These are phyloP conservation scores for Suillus luteus DNA, from an alignment of 768 basidiomycete species.

Conservation along the genomic window DNA sequence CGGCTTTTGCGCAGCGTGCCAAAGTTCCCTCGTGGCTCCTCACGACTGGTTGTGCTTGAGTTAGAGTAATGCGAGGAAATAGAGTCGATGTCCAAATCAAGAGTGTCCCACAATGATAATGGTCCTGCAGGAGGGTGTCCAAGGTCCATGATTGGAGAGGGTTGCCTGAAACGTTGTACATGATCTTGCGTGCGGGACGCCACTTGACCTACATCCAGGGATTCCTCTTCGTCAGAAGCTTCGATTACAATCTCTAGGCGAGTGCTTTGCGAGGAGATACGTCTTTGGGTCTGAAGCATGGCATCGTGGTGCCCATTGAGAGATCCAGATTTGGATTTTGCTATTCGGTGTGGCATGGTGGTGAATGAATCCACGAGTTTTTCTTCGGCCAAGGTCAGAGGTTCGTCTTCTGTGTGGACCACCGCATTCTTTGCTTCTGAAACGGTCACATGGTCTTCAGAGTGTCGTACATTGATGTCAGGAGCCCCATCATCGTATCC, in stretches of 20 bases:
- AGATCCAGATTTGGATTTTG: slow-evolving; percentile 4
- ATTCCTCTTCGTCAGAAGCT: slow-evolving; percentile 23
- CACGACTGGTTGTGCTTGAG: slow-evolving; percentile 3
- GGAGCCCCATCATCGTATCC: slow-evolving; percentile 16
- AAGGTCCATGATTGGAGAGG: slow-evolving; percentile 14
- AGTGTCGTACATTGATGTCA: slow-evolving; percentile 10
- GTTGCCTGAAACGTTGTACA: neutral
- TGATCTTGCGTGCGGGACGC: neutral
- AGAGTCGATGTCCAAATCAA: slow-evolving; percentile 40
- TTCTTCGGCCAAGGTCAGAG: neutral
- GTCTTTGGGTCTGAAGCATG: slow-evolving; percentile 8
- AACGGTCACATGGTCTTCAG: slow-evolving; percentile 5
- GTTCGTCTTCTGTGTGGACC: slow-evolving; percentile 1
- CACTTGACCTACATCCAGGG: slow-evolving; percentile 12
- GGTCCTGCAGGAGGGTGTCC: slow-evolving; percentile 31
- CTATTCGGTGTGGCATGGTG: slow-evolving; percentile 9
- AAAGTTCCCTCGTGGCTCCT: slow-evolving; percentile 29
- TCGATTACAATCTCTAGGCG: slow-evolving; percentile 17
- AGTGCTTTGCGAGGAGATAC: slow-evolving; percentile 16
- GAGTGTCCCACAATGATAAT: slow-evolving; percentile 44
- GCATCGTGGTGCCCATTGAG: neutral
- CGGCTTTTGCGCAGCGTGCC: slow-evolving; percentile 30
- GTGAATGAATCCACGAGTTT: slow-evolving; percentile 8
- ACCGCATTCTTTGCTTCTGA: neutral
- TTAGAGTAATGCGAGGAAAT: slow-evolving; percentile 19